phyloP scores from a whole-genome alignment of 192 early-diverging fungal species.

The Coemansia erecta region DNA sequence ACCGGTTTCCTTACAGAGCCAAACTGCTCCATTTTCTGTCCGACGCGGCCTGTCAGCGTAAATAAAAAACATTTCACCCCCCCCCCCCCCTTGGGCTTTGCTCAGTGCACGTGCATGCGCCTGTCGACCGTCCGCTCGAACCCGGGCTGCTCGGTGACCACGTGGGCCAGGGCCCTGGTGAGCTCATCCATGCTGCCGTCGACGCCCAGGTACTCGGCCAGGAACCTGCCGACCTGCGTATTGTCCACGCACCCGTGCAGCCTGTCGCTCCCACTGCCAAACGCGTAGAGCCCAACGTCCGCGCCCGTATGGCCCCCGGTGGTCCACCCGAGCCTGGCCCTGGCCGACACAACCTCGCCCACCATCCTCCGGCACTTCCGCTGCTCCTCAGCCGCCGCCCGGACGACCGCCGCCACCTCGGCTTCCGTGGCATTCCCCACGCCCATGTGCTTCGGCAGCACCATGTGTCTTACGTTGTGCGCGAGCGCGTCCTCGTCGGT shows the following conservation, averaged over 20 bases:
- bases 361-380: slow-evolving; percentile 27
- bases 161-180: slow-evolving; percentile 48
- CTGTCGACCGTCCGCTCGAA: neutral
- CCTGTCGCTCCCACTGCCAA: slow-evolving; percentile 40
- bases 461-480: slow-evolving; percentile 2
- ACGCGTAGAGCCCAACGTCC: slow-evolving; percentile 81
- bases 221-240: slow-evolving; percentile 61
- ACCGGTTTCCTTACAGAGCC: no score
- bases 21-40: no score
- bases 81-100: no score
- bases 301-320: slow-evolving; percentile 91
- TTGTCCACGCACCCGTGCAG: slow-evolving; percentile 68
- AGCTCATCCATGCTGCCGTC: slow-evolving; percentile 35
- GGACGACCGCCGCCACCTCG: slow-evolving; percentile 15
- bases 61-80: no score
- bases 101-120: neutral
- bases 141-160: neutral
- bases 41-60: no score
- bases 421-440: slow-evolving; percentile 25
- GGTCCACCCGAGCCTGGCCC: slow-evolving; percentile 60
- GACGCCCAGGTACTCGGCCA: slow-evolving; percentile 56
- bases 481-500: neutral
- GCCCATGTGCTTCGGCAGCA: slow-evolving; percentile 32
- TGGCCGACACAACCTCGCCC: slow-evolving; percentile 21
- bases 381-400: neutral